Conservation (phyloP, 805 yeast genomes). For the Tetrapisispora fleetii region DNA sequence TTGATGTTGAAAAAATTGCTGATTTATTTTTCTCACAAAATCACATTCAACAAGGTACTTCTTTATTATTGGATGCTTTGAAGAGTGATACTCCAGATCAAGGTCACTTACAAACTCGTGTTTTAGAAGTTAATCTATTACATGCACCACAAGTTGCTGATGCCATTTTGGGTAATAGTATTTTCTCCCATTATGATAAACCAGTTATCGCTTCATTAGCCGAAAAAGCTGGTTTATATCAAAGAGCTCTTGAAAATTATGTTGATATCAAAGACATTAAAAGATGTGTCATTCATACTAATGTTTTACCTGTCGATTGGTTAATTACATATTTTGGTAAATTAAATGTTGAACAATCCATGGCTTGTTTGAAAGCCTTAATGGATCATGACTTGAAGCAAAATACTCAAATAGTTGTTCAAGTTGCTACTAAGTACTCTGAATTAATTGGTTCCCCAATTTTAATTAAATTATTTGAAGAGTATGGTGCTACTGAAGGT, state of each 20-base stretch:
- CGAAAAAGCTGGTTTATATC: constrained; percentile 92
- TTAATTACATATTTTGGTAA: constrained; percentile 85
- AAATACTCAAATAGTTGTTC: constrained; percentile 87
- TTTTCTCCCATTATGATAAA: constrained; percentile 92
- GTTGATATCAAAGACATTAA: constrained; percentile 92
- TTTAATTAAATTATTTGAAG: constrained; percentile 86
- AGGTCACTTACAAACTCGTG: constrained; percentile 90
- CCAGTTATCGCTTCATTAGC: constrained; percentile 85
- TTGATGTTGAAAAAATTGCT: constrained; percentile 78
- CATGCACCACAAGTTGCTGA: constrained; percentile 99
- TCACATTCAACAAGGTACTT: constrained; percentile 94
- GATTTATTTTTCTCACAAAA: constrained; percentile 93
- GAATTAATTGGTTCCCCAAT: constrained; percentile 83
- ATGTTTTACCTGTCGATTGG: constrained; percentile 85
- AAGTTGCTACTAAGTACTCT: constrained; percentile 93
- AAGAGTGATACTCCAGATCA: constrained; percentile 90
- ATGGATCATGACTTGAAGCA: constrained; percentile 69
- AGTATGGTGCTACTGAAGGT: constrained; percentile 86
- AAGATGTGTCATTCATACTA: constrained; percentile 84
- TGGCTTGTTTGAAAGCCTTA: constrained; percentile 80
- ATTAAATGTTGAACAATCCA: constrained; percentile 86
- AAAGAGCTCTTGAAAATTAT: constrained; percentile 93
- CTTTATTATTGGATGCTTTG: constrained; percentile 88
- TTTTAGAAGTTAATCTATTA: constrained; percentile 81
- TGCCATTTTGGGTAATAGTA: constrained; percentile 90